Base-by-base conservation (phyloP, 768 basidiomycete genomes). In the Leccinum subgranulosum region DNA sequence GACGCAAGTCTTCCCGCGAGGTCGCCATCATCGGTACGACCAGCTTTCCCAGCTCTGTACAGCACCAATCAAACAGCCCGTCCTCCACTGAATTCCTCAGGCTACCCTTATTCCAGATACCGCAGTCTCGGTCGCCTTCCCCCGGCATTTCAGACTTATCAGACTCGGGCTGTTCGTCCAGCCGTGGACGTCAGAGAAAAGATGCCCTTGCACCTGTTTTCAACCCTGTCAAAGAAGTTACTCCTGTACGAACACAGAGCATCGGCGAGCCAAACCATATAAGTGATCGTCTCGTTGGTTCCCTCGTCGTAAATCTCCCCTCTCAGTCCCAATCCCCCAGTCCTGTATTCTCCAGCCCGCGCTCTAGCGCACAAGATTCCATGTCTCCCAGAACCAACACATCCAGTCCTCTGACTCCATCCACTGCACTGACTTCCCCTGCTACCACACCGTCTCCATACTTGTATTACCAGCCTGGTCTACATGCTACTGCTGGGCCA, bases 401-500 rank as follows among this genome's bases (percentile, higher is more conserved):
- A 49, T 65, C 65, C 29, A 66, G 60, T 56, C 71, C 72, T 28
- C 36, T 58, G 12, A 65, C 66, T 25, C 65, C 65, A 21, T 63
- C 72, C 15, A 70, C 65, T 23, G 56, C 70, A 47, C 54, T 70
- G 59, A 64, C 56, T 45, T 73, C 73, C 49, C 66, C 72, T 31
- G 49, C 69, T 50, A 59, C 66, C 47, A 55, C 62, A 11, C 58
- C 64, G 31, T 75, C 78, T 10, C 68, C 79, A 8, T 87, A 83
- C 67, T 71, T 85, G 53, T 73, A 78, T 63, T 88, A 89, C 64
- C 80, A 87, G 57, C 85, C 86, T 49, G 87, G 84, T 50, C 64
- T 86, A 2, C 86, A 91, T 71, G 78, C 87, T 7, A 88, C 81
- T 23, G 88, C 88, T 43, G 86, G 87, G 4, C 88, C 89, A 49